A percentile compares a stretch with the other conserved stretches of the same genome.
Evolutionary conservation across 106 monocot species (phyloP).

Genomic region (Chionographis japonica): DNA sequence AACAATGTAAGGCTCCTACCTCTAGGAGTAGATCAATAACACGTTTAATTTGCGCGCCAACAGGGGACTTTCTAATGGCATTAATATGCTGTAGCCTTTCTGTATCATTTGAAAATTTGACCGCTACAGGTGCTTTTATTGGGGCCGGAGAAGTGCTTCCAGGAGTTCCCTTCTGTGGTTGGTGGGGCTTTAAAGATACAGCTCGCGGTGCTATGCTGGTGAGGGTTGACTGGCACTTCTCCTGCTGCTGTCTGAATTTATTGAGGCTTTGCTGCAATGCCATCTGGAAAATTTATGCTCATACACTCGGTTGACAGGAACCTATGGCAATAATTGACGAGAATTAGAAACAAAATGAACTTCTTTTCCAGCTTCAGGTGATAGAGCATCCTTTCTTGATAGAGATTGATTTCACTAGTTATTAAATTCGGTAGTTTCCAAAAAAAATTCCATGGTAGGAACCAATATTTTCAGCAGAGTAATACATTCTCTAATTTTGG

Average conservation of each 20-base stretch:
- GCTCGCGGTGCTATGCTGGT: conserved; percentile 48
- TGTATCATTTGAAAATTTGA: conserved; percentile 91
- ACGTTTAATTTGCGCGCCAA: conserved; percentile 84
- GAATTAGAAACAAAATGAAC: too few species aligned
- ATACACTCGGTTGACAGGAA: neutral
- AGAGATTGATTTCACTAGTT: too few species aligned
- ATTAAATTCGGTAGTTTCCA: too few species aligned
- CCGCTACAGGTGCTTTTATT: conserved; percentile 28
- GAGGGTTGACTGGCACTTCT: conserved; percentile 77
- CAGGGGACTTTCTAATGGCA: conserved; percentile 73
- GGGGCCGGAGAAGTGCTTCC: conserved; percentile 17
- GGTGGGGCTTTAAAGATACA: conserved; percentile 19
- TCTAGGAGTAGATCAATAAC: conserved; percentile 81
- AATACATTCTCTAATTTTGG: too few species aligned
- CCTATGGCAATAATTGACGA: too few species aligned
- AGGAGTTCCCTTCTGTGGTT: conserved; percentile 24
- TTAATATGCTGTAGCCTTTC: conserved; percentile 93
- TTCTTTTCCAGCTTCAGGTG: too few species aligned
- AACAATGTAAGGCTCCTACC: conserved; percentile 25
- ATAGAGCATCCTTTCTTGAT: too few species aligned
- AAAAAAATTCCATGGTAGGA: too few species aligned
- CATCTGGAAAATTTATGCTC: conserved; percentile 40
- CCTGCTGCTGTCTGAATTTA: conserved; percentile 79
- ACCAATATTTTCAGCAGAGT: too few species aligned
- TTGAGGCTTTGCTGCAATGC: conserved; percentile 75